Evolutionary conservation across 805 yeast genomes (phyloP), one percentile per base, ranked within the genome.

Genomic region (Saccharomyces mikatae): DNA sequence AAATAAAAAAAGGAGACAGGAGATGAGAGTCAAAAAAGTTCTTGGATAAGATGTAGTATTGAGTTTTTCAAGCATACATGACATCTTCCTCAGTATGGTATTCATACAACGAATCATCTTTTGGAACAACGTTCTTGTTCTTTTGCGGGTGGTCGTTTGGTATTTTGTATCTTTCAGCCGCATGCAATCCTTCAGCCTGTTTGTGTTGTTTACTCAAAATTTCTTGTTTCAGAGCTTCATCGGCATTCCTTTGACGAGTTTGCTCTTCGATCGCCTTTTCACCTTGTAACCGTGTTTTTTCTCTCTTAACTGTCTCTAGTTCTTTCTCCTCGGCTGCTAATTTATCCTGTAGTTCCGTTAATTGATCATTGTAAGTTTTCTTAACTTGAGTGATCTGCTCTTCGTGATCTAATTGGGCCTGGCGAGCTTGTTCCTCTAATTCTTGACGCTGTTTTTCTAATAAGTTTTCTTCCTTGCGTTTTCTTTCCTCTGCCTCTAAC

Each of bases 361-460:
- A 52, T 41, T 60, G 53, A 17, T 50, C 52, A 17, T 58, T 60
- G 50, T 60, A 66, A 5, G 59, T 60, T 22, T 57, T 51, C 48
- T 57, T 60, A 47, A 67, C 46, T 14, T 56, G 52, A 4, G 51
- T 52, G 9, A 68, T 30, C 49, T 65, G 63, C 27, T 57, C 51
- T 36, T 63, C 62, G 54, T 68, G 72, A 30, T 55, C 50, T 32
- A 50, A 41, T 26, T 60, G 55, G 3, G 58, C 54, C 28, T 55
- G 60, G 5, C 55, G 57, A 4, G 65, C 59, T 32, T 57, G 57
- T 6, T 51, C 53, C 26, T 62, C 62, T 22, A 63, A 52, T 47
- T 66, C 69, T 26, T 54, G 52, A 50, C 66, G 62, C 52, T 67
- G 69, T 27, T 60, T 58, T 24, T 58, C 56, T 47, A 67, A 51